Base-by-base conservation (phyloP, 1,284 basidiomycete genomes). In the Cryptococcus sp. region DNA sequence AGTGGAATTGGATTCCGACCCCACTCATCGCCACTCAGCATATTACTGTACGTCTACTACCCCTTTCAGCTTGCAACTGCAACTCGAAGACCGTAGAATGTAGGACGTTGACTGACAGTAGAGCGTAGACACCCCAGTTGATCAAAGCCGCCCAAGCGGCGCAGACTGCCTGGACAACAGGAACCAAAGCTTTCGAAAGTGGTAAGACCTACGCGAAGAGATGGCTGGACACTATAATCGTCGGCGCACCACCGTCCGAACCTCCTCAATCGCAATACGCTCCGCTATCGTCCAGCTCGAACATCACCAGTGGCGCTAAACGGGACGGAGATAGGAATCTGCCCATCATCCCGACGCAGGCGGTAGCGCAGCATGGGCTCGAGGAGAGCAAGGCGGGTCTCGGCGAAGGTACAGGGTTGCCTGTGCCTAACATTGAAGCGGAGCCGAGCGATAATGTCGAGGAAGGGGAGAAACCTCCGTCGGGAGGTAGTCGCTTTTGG, bases 1-100 rank as follows among this genome's bases (percentile, higher is more conserved):
- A 62, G 11, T 68, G 76, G 30, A 62, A 69, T 50, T 73, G 70
- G 73, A 71, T 78, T n/a, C 76, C 76, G 1, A 60, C 57, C 17
- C 51, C 64, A 15, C 48, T 78, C n/a, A 67, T 78, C 39, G 64
- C 69, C 13, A 73, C 73, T 1, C 75, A 76, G 57, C 67, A 70
- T 60, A 42, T 73, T 53, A 68, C 70, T 5, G 71, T 72, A 35
- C 46, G 70, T 55, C 13, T 6, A 25, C 25, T 25, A 13, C 41
- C 16, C n/a, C n/a, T 38, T 19, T 5, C 25, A 1, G 20, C 19
- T 42, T 22, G 25, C 38, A 15, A 8, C 39, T 6, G 4, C 20
- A 45, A 43, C 35, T 15, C n/a, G 16, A 30, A 25, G 27, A n/a
- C 3, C 35, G 17, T 23, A 49, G 5, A 27, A 22, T 30, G 10